Base-by-base conservation (phyloP, 371 early-diverging fungal genomes). In the Circinella minor region DNA sequence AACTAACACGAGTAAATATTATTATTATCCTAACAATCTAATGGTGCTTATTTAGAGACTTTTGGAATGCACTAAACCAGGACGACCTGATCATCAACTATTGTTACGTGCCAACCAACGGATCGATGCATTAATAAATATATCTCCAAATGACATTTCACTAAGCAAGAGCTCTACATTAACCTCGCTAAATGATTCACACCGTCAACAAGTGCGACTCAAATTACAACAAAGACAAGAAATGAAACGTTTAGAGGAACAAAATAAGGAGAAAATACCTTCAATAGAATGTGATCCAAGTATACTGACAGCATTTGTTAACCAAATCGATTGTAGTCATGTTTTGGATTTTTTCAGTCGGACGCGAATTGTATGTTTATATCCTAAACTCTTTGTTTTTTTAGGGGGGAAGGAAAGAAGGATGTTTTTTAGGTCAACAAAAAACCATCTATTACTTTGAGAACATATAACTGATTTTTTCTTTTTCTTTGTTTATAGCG, bases 11-110 rank as follows among this genome's bases (percentile, higher is more conserved):
- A 43, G 43, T 43, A 1, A 9, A 43, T 43, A 3, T 6, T 9
- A 43, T 43, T 6, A 6, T 43, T 6, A 51, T 18, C 7, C 13
- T 36, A 20, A 27, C 20, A 46, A 47, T 27, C 14, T 13, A n/a
- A 7, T 46, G 3, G 10, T 6, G 47, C 36, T 39, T 9, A 4
- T 5, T 20, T 43, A 83, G 83, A 71, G 81, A 61, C 60, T 87
- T 36, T 71, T 81, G 39, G 77, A 84, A 55, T 73, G 77, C 10
- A 77, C 83, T 7, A 79, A 77, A 20, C 74, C 80, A 36, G 79
- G 80, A 36, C 73, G 79, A 37, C 61, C 77, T 13, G 86, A 84
- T 65, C 74, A 82, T 57, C 70, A 74, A 15, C 72, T 81, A 15
- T 62, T 85, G 37, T 37, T 71, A 10, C 64, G 64, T 18, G 84